These are phyloP conservation scores for Fomitopsis serialis DNA, from an alignment of 768 basidiomycete species.

Conservation along the genomic window DNA sequence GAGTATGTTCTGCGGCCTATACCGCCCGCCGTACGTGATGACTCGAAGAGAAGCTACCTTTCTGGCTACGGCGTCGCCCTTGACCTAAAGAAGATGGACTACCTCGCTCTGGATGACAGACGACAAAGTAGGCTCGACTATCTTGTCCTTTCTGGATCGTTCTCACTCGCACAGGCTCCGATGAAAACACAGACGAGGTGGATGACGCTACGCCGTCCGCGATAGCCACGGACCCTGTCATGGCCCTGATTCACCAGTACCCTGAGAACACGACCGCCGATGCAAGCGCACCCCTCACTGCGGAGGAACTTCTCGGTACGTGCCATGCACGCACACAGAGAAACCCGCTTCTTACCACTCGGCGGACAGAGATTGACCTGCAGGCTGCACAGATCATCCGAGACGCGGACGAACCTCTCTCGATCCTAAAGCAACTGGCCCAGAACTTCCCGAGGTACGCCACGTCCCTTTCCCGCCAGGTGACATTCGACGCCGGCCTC, in stretches of 20 bases:
- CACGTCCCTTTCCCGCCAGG: constrained; percentile 64
- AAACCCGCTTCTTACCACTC: not conserved
- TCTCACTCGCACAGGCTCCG: not conserved
- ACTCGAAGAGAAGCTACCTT: constrained; percentile 40
- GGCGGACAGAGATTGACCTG: constrained; percentile 51
- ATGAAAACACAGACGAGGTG: not conserved
- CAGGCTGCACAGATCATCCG: constrained; percentile 74
- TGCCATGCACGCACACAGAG: constrained; percentile 5
- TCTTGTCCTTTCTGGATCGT: not conserved
- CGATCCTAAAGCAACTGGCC: constrained; percentile 59
- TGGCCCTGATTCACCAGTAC: constrained; percentile 22
- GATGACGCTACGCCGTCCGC: not conserved
- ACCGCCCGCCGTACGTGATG: constrained; percentile 31
- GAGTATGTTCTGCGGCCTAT: constrained; percentile 76
- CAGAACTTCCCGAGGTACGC: constrained; percentile 92
- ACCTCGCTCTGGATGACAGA: constrained; percentile 89
- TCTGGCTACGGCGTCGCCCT: constrained; percentile 90
- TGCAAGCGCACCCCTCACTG: constrained; percentile 15
- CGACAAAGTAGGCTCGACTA: constrained; percentile 14
- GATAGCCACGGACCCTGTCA: constrained; percentile 13
- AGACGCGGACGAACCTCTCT: constrained; percentile 41
- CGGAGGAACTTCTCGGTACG: constrained; percentile 43
- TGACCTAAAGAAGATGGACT: constrained; percentile 96
- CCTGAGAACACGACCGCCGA: constrained; percentile 17
- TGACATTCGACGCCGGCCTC: constrained; percentile 46